Evolutionary conservation across 768 basidiomycete species (phyloP), one percentile per base, ranked within the genome.

Genomic region (Suillus fuscotomentosus): DNA sequence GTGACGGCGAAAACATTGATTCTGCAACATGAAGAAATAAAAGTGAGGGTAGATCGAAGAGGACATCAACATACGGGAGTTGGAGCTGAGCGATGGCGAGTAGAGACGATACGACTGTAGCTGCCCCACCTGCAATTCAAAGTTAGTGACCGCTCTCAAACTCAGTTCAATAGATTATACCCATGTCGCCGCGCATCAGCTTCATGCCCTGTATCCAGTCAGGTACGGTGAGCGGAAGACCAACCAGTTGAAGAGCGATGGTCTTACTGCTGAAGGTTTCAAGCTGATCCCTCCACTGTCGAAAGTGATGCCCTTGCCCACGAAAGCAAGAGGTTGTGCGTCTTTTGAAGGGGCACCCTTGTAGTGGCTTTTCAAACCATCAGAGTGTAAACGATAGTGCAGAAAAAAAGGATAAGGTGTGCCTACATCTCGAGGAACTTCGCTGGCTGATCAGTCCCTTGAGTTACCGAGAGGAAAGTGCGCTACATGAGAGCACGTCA

Each of bases 231-330:
- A 15, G n/a, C 11, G 11, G 5, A 24, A 20, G 39, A 50, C 11
- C 5, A 22, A 20, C 4, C 39, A 20, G 2, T 27, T 51, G 6
- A 22, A 59, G 22, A 50, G 60, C 60, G 53, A 50, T 6, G 9
- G 8, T 81, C 85, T 70, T 66, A 88, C 91, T 41, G 82, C 82
- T 41, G 82, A 72, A n/a, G 91, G 86, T 77, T 95, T 95, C 75
- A 96, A 77, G 65, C 89, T 90, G 75, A 94, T 94, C 68, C 92
- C 92, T 81, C 93, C 93, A 3, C 88, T 87, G 75, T 96, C 93
- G 67, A 95, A 96, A 17, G 93, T 94, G 72, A 95, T 88, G 65
- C 94, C 94, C 73, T 95, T 95, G 41, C 94, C 94, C 42, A 95
- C 91, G 65, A 93, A 82, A 3, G 86, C 89, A 15, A 92, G 79